These are phyloP conservation scores for Taphrina confusa DNA, from an alignment of 1,139 yeast species.

Conservation along the genomic window DNA sequence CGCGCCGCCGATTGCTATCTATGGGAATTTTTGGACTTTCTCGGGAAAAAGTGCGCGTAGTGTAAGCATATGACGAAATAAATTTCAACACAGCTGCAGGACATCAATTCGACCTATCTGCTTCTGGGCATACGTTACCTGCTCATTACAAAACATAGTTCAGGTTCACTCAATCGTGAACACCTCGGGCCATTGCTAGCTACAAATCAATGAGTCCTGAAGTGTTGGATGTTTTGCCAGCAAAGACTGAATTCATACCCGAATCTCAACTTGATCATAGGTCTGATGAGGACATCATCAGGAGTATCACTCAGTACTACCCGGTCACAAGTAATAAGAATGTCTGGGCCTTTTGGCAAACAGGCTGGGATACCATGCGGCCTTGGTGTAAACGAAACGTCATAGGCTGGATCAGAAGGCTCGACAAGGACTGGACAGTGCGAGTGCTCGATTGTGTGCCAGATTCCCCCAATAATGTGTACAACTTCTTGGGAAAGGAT, in stretches of 20 bases:
- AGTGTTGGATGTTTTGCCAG: neutral
- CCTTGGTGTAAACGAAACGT: constrained; percentile 21
- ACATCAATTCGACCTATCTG: no score
- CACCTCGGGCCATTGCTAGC: no score
- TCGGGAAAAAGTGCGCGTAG: no score
- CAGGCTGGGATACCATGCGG: constrained; percentile 3
- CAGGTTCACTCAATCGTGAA: no score
- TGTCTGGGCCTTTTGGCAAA: constrained; percentile 18
- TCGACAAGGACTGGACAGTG: neutral
- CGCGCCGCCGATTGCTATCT: neutral
- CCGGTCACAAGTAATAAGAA: constrained; percentile 4
- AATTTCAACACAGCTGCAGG: neutral
- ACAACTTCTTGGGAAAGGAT: neutral
- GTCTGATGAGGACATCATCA: constrained; percentile 4
- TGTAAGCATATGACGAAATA: constrained; percentile 10
- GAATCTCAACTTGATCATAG: neutral
- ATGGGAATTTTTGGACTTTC: no score
- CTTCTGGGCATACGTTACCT: no score
- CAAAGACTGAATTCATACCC: neutral
- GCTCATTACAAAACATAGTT: no score
- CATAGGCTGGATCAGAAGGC: constrained; percentile 7
- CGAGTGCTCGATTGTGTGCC: constrained; percentile 16
- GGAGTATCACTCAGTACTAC: neutral
- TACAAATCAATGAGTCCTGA: neutral
- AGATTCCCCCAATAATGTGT: constrained; percentile 13